Percentiles rank a stretch among this genome's conserved stretches.
Evolutionary conservation across 1,284 basidiomycete species (phyloP).

Genomic region (Sporisorium reilianum): DNA sequence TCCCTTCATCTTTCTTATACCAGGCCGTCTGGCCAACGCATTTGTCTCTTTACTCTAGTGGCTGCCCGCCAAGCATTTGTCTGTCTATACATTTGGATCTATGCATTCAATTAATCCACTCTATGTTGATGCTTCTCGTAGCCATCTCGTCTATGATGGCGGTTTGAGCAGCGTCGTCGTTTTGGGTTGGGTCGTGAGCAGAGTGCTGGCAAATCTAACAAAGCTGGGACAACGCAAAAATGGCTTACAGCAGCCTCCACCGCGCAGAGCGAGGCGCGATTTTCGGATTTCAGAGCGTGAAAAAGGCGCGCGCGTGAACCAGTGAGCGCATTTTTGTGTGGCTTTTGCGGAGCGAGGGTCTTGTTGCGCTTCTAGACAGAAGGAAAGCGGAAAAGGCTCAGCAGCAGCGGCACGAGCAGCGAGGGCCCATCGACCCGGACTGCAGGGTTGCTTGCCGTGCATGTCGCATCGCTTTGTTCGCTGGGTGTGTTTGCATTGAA

Average conservation of each 20-base stretch:
- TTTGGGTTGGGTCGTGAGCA: background rate
- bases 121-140: background rate
- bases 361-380: background rate
- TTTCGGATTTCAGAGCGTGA: constrained; percentile 1
- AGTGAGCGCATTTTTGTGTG: background rate
- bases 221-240: background rate
- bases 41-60: background rate
- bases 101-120: background rate
- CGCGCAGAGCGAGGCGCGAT: background rate
- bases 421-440: background rate
- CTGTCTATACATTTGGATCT: background rate
- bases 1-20: constrained; percentile 8
- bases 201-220: no score
- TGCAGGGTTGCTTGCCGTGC: constrained; percentile 7
- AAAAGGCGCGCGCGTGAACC: no score
- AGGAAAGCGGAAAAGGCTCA: background rate
- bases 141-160: background rate
- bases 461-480: background rate
- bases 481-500: no score
- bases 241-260: background rate
- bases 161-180: no score
- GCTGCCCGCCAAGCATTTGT: background rate
- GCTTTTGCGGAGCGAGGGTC: background rate
- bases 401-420: background rate
- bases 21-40: constrained; percentile 12